Conservation (phyloP, 371 early-diverging fungal genomes). For the Syncephalastrum sp. region DNA sequence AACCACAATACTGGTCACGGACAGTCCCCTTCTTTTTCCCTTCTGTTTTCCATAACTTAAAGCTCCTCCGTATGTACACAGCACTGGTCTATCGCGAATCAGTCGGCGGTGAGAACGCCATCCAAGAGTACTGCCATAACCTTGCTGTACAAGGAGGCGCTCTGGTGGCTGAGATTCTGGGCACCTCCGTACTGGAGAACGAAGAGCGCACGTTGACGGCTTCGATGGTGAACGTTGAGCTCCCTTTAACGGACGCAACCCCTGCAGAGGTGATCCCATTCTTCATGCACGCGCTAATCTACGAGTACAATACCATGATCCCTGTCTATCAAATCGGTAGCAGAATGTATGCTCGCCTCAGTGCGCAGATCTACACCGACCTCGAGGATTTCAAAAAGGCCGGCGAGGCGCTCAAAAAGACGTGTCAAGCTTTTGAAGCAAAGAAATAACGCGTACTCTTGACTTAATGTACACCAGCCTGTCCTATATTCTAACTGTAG, state of each 20-base stretch:
- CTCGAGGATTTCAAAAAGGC: constrained; percentile 49
- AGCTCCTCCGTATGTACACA: not conserved
- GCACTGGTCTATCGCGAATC: constrained; percentile 53
- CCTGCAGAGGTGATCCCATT: constrained; percentile 14
- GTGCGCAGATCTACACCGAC: constrained; percentile 62
- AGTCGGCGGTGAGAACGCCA: constrained; percentile 56
- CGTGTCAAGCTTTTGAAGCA: constrained; percentile 10
- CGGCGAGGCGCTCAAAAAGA: constrained; percentile 40
- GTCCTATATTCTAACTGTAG: too few species aligned
- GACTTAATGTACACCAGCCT: too few species aligned
- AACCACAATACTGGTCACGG: not conserved
- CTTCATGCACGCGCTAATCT: constrained; percentile 39
- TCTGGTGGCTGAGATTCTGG: constrained; percentile 53
- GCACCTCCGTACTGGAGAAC: constrained; percentile 60
- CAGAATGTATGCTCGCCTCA: constrained; percentile 52
- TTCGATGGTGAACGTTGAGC: constrained; percentile 60
- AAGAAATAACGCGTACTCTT: constrained; percentile 14
- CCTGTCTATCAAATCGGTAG: constrained; percentile 49
- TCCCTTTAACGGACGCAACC: constrained; percentile 45
- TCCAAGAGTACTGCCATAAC: constrained; percentile 52
- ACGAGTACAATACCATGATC: constrained; percentile 42
- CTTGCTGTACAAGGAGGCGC: constrained; percentile 62
- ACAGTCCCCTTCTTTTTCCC: too few species aligned
- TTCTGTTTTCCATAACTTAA: not conserved
- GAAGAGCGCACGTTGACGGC: constrained; percentile 36